phyloP scores from a whole-genome alignment of 192 early-diverging fungal genomes.

The Dissophora ornata region DNA sequence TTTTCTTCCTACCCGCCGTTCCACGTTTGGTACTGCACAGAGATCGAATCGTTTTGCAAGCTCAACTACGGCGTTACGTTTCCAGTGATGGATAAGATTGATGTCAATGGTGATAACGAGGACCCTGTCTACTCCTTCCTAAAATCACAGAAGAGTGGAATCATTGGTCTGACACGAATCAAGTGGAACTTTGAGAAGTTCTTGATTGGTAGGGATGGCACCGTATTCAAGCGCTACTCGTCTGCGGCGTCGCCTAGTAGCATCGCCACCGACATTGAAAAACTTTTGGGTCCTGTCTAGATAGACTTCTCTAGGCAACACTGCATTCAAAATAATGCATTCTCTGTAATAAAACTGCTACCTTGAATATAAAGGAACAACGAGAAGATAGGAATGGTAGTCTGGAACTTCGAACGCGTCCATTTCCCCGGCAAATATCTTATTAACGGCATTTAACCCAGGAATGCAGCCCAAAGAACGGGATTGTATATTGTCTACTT shows the following conservation, averaged over 20 bases:
- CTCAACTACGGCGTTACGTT: slow-evolving; percentile 86
- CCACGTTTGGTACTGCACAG: slow-evolving; percentile 16
- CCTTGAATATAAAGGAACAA: too few species aligned
- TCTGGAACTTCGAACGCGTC: too few species aligned
- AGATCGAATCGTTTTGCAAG: slow-evolving; percentile 71
- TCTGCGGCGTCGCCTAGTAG: slow-evolving; percentile 68
- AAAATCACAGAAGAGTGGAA: slow-evolving; percentile 63
- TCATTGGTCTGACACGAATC: slow-evolving; percentile 66
- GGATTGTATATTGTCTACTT: too few species aligned
- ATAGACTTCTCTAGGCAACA: too few species aligned
- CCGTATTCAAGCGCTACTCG: slow-evolving; percentile 66
- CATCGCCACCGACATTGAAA: slow-evolving; percentile 69
- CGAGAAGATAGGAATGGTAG: too few species aligned
- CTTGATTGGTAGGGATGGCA: slow-evolving; percentile 72
- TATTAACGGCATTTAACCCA: background rate
- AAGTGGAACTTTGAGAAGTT: slow-evolving; percentile 94
- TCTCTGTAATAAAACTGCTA: too few species aligned
- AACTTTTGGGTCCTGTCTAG: slow-evolving; percentile 54
- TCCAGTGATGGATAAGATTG: slow-evolving; percentile 86
- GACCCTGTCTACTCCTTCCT: slow-evolving; percentile 70
- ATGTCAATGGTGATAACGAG: slow-evolving; percentile 81
- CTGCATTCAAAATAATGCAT: too few species aligned
- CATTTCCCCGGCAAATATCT: slow-evolving; percentile 6
- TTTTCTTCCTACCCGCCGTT: background rate
- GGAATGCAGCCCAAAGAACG: too few species aligned